These are phyloP conservation scores for Fomitopsis betulina DNA, from an alignment of 1,284 basidiomycete species.

Conservation along the genomic window DNA sequence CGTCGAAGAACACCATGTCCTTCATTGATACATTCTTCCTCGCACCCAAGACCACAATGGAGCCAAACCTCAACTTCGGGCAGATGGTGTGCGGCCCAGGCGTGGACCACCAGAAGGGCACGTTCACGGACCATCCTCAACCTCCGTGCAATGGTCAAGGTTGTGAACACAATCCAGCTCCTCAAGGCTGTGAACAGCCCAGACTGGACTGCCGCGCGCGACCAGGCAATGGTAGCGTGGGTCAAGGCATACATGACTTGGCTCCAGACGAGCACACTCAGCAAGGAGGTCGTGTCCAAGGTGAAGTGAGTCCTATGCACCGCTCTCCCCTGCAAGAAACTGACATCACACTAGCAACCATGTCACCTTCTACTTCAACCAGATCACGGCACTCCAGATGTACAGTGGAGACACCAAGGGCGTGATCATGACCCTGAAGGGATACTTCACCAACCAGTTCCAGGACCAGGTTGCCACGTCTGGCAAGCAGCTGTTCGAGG, in stretches of 20 bases:
- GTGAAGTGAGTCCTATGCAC: slow-evolving; percentile 41
- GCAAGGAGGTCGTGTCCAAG: slow-evolving; percentile 42
- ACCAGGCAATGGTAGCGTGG: slow-evolving; percentile 47
- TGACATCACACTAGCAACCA: slow-evolving; percentile 46
- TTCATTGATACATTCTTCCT: slow-evolving; percentile 61
- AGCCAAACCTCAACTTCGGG: slow-evolving; percentile 64
- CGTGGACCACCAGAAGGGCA: slow-evolving; percentile 40
- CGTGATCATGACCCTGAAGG: slow-evolving; percentile 34
- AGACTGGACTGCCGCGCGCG: slow-evolving; percentile 54
- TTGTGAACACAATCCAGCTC: slow-evolving; percentile 53
- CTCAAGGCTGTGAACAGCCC: slow-evolving; percentile 44
- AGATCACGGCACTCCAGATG: slow-evolving; percentile 35
- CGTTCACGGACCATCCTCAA: slow-evolving; percentile 64
- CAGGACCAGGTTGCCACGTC: slow-evolving; percentile 47
- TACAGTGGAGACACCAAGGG: slow-evolving; percentile 33
- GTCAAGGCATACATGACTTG: slow-evolving; percentile 48
- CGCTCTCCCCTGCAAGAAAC: not conserved
- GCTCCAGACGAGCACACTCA: slow-evolving; percentile 48
- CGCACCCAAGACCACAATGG: slow-evolving; percentile 52
- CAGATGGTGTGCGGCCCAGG: slow-evolving; percentile 64
- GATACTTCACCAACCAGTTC: slow-evolving; percentile 45
- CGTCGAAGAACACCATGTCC: slow-evolving; percentile 36
- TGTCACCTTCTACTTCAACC: slow-evolving; percentile 44
- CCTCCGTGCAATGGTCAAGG: slow-evolving; percentile 56
- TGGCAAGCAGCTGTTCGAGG: slow-evolving; percentile 62